Base-by-base conservation (phyloP, 345 rosid species). In the Ceriops tagal region DNA sequence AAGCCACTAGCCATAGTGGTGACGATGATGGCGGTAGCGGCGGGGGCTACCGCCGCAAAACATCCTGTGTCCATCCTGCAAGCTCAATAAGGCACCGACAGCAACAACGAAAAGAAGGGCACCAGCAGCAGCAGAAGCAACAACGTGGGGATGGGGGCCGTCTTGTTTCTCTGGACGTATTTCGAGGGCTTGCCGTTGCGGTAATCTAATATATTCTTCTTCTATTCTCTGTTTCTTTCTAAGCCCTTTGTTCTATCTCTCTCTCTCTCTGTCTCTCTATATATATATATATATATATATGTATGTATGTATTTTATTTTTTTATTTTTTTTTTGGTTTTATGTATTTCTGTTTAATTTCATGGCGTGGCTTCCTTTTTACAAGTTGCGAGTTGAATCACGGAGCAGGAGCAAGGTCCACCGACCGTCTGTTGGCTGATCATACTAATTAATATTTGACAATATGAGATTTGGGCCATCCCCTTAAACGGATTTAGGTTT, bases 161-260 rank as follows among this genome's bases (percentile, higher is more conserved):
- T 30, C 80, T 89, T 19, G 82, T 77, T 62, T 89, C 96, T 32
- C 86, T 87, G 24, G 96, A 89, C 60, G 96, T 87, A 62, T 89
- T 87, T 63, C 90, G 96, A 3, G 92, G 96, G 16, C 80, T 89
- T 79, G 85, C 93, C 24, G 88, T 89, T 70, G 87, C 78, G 80
- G 89, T 85, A 81, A 61, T 46, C 6, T 11, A 27, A 24, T 32
- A 24, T 32, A 35, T 13, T 26, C 34, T 26, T 46, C 16, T 13
- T 16, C 31, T 28, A 7, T 31, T 34, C 3, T 57, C 24, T 61
- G 21, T 27, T 19, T 3, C 27, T 46, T 24, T 24, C 26, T 24
- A 24, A 22, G 4, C 9, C 37, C 22, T 28, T 8, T 58, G 35
- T 32, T n/a, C 19, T 32, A 1, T 69, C 11, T 43, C 1, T 65